phyloP scores from a whole-genome alignment of 148 eudicot genomes.

The Mesembryanthemum crystallinum region DNA sequence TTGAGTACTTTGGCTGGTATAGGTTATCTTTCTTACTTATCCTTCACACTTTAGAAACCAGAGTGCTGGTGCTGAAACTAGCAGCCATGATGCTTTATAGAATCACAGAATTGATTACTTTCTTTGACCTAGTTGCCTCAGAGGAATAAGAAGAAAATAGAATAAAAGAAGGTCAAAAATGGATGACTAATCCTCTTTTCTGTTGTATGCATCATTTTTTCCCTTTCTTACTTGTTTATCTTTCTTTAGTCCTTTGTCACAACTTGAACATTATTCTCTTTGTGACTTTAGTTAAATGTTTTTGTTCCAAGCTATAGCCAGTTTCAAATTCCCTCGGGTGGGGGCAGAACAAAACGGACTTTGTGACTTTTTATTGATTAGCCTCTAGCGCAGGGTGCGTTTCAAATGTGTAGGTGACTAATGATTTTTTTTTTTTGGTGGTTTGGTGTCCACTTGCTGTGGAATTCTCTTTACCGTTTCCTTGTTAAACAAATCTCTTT shows the following conservation, averaged over 20 bases:
- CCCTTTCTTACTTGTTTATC: not conserved
- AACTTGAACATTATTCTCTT: not conserved
- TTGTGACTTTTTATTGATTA: not conserved
- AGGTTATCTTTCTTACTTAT: too few relatives aligned
- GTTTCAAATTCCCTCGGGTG: too few relatives aligned
- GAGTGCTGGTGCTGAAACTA: too few relatives aligned
- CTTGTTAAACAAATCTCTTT: conserved; percentile 1
- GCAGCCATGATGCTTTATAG: too few relatives aligned
- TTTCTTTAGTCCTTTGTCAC: not conserved
- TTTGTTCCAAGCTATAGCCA: not conserved
- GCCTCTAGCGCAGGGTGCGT: conserved; percentile 28
- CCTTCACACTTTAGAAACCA: too few relatives aligned
- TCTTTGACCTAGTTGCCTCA: conserved; percentile 2
- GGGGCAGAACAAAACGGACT: too few relatives aligned
- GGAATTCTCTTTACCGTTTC: not conserved
- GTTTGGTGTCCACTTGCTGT: conserved; percentile 12
- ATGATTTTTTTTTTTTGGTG: conserved; percentile 9
- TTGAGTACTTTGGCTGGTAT: too few relatives aligned
- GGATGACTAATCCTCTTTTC: not conserved
- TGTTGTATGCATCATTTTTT: not conserved
- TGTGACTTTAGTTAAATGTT: not conserved
- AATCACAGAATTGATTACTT: not conserved
- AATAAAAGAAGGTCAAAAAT: conserved; percentile 3
- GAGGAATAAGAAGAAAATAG: not conserved
- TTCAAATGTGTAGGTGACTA: conserved; percentile 33